Conservation (phyloP, 495 filamentous ascomycete species). For the Trichoderma parareesei region DNA sequence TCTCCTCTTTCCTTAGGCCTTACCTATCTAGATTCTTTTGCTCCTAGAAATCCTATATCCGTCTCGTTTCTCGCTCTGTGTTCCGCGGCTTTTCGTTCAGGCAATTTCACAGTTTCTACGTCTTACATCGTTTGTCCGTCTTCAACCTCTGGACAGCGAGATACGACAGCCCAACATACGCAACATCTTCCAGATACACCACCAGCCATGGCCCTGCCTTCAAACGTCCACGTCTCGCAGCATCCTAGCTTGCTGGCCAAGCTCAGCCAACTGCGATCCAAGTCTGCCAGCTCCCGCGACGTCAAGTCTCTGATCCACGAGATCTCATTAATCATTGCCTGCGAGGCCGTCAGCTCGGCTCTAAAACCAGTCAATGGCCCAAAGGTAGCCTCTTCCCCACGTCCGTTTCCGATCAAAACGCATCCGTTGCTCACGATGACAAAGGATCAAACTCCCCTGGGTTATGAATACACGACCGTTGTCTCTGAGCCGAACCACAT, state of each 20-base stretch:
- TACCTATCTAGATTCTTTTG: neutral
- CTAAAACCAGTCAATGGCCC: slow-evolving; percentile 43
- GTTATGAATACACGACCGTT: slow-evolving; percentile 56
- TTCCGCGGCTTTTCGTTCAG: neutral
- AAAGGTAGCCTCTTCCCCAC: slow-evolving; percentile 26
- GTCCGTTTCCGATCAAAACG: neutral
- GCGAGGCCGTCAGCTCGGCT: slow-evolving; percentile 66
- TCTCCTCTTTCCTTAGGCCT: neutral
- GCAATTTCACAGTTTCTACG: slow-evolving; percentile 9
- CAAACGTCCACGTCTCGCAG: slow-evolving; percentile 72
- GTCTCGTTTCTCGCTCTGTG: neutral
- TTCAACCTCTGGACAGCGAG: neutral
- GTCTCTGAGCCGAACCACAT: slow-evolving; percentile 53
- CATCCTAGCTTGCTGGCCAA: slow-evolving; percentile 86
- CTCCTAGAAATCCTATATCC: neutral
- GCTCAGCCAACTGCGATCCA: slow-evolving; percentile 78
- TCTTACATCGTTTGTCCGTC: neutral
- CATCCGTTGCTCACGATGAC: neutral
- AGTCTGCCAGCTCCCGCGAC: slow-evolving; percentile 58
- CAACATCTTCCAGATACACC: neutral
- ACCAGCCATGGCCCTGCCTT: slow-evolving; percentile 36
- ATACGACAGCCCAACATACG: neutral
- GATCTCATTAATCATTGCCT: slow-evolving; percentile 72
- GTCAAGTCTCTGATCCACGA: slow-evolving; percentile 78
- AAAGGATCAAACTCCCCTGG: slow-evolving; percentile 68